phyloP scores from a whole-genome alignment of 73 alveolate genomes.

The Diophrys sp. region DNA sequence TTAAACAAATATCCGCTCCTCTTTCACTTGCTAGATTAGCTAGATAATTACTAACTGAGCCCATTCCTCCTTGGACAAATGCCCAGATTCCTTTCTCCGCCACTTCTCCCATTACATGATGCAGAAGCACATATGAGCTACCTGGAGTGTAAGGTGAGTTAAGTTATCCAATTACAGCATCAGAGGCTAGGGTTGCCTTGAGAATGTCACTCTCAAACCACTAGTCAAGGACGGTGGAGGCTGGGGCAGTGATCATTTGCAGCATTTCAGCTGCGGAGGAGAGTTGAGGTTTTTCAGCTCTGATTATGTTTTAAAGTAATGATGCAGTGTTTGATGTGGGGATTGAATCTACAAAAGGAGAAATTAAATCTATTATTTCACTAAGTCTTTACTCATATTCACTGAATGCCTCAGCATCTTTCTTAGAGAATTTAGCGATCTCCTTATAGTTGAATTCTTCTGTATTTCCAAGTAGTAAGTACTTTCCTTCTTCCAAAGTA shows the following conservation, averaged over 20 bases:
- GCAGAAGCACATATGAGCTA: conserved; percentile 59
- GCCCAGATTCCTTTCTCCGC: conserved; percentile 61
- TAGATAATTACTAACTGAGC: conserved; percentile 40
- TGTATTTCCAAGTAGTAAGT: conserved; percentile 46
- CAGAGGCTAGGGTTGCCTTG: conserved; percentile 68
- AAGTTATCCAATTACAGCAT: conserved; percentile 73
- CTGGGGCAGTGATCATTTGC: conserved; percentile 59
- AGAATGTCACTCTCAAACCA: conserved; percentile 69
- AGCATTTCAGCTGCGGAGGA: conserved; percentile 23
- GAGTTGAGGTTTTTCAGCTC: conserved; percentile 9
- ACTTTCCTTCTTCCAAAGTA: conserved; percentile 31
- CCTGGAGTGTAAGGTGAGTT: conserved; percentile 45
- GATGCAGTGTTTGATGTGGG: conserved; percentile 4
- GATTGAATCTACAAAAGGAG: conserved; percentile 37
- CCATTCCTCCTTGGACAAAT: conserved; percentile 78
- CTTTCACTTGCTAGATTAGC: conserved; percentile 54
- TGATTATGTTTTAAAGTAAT: neutral
- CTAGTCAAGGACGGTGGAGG: conserved; percentile 50
- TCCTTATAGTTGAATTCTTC: conserved; percentile 32
- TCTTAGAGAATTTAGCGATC: conserved; percentile 62
- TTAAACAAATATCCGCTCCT: conserved; percentile 53
- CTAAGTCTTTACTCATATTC: conserved; percentile 35
- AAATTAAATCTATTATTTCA: conserved; percentile 46
- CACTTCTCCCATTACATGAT: conserved; percentile 76
- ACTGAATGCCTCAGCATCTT: conserved; percentile 61